These are phyloP conservation scores for Filobasidium wieringae DNA, from an alignment of 768 basidiomycete genomes.

Conservation along the genomic window DNA sequence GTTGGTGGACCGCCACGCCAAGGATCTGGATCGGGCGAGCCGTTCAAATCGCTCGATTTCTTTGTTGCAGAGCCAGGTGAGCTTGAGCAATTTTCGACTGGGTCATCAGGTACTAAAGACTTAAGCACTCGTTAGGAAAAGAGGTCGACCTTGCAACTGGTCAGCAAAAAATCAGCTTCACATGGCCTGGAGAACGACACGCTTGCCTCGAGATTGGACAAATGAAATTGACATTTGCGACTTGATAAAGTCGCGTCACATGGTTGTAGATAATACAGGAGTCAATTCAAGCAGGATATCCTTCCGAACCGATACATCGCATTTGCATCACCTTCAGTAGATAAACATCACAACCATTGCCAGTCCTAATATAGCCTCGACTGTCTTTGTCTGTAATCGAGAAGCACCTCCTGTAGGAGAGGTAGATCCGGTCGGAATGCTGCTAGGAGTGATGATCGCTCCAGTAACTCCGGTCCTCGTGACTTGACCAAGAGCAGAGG, in stretches of 20 bases:
- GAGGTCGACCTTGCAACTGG: constrained; percentile 53
- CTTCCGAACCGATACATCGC: no score
- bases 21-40: constrained; percentile 60
- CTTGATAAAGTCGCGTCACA: constrained; percentile 35
- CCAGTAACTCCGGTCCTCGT: no score
- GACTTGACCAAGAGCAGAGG: no score
- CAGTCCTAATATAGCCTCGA: no score
- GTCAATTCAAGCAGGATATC: no score
- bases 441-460: no score
- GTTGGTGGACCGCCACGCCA: constrained; percentile 84
- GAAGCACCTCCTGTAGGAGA: no score
- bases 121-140: constrained; percentile 41
- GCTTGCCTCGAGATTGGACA: constrained; percentile 74
- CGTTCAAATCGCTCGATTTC: constrained; percentile 79
- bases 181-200: constrained; percentile 73
- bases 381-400: no score
- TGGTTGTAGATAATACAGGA: no score
- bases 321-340: no score
- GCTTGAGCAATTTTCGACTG: background rate
- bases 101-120: background rate
- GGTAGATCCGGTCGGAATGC: no score
- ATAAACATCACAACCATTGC: no score
- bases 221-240: constrained; percentile 73
- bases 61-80: constrained; percentile 71
- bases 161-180: constrained; percentile 61